phyloP scores from a whole-genome alignment of 106 monocot genomes.

The Chionographis japonica region DNA sequence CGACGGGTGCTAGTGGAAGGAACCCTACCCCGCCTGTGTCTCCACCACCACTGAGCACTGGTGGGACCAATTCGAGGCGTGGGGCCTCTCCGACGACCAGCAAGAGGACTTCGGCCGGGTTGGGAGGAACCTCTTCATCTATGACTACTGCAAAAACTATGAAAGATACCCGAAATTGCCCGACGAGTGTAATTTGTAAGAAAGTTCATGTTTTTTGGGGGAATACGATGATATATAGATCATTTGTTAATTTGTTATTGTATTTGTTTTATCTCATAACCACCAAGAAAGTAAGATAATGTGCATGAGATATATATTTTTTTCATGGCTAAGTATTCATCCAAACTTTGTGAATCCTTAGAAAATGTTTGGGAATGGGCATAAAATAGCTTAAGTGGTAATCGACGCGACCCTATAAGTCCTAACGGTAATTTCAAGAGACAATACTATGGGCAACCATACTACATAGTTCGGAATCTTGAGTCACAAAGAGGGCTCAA shows the following conservation, averaged over 20 bases:
- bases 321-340: too few relatives aligned
- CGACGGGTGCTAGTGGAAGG: slow-evolving; percentile 70
- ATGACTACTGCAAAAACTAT: slow-evolving; percentile 78
- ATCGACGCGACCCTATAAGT: too few relatives aligned
- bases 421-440: too few relatives aligned
- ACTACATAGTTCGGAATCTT: too few relatives aligned
- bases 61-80: slow-evolving; percentile 88
- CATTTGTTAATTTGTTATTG: neutral
- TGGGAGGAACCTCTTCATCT: slow-evolving; percentile 75
- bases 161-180: slow-evolving; percentile 67
- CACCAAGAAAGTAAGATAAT: too few relatives aligned
- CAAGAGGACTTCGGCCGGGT: slow-evolving; percentile 73
- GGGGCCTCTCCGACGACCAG: slow-evolving; percentile 60
- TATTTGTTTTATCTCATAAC: neutral
- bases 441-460: too few relatives aligned
- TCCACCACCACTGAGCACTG: slow-evolving; percentile 64
- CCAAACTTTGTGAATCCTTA: too few relatives aligned
- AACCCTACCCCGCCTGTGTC: slow-evolving; percentile 68
- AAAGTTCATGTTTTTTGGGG: neutral
- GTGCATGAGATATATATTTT: too few relatives aligned
- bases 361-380: too few relatives aligned
- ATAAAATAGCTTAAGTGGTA: too few relatives aligned
- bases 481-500: too few relatives aligned
- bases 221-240: neutral
- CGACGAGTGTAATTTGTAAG: slow-evolving; percentile 56